A percentile compares a stretch with the other conserved stretches of the same genome.
phyloP scores from a whole-genome alignment of 202 grass and related monocot species.

The Setaria viridis region DNA sequence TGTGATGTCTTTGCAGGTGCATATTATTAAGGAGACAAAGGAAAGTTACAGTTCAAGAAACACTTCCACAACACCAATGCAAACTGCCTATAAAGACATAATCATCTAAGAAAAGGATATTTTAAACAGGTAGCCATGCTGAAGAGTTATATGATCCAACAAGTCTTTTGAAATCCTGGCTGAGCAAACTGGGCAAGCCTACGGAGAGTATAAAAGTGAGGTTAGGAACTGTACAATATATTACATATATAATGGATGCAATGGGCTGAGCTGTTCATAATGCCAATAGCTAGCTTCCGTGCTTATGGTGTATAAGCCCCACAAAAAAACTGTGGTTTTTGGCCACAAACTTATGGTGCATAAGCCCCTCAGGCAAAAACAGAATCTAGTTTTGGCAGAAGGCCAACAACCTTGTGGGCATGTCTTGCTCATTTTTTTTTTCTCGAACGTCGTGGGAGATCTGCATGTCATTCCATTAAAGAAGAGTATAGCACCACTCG shows the following conservation, averaged over 20 bases:
- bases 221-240: slow-evolving; percentile 32
- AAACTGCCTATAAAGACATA: slow-evolving; percentile 11
- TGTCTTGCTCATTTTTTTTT: background rate
- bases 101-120: slow-evolving; percentile 52
- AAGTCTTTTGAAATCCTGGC: slow-evolving; percentile 54
- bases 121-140: slow-evolving; percentile 60
- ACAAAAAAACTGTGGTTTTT: background rate
- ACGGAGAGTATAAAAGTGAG: slow-evolving; percentile 23
- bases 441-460: no score
- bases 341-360: background rate
- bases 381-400: background rate
- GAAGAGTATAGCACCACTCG: background rate
- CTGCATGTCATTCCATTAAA: background rate
- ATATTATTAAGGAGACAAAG: slow-evolving; percentile 42
- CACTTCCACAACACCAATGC: background rate
- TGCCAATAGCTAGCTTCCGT: slow-evolving; percentile 11
- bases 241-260: background rate
- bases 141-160: slow-evolving; percentile 59
- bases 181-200: slow-evolving; percentile 65
- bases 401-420: background rate
- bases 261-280: background rate
- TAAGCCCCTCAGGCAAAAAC: background rate
- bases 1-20: slow-evolving; percentile 54
- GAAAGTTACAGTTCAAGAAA: background rate
- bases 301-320: background rate